Percentiles rank a stretch among this genome's conserved stretches.
These are phyloP conservation scores for Ogataea pilisensis DNA, from an alignment of 805 yeast species.

Conservation along the genomic window DNA sequence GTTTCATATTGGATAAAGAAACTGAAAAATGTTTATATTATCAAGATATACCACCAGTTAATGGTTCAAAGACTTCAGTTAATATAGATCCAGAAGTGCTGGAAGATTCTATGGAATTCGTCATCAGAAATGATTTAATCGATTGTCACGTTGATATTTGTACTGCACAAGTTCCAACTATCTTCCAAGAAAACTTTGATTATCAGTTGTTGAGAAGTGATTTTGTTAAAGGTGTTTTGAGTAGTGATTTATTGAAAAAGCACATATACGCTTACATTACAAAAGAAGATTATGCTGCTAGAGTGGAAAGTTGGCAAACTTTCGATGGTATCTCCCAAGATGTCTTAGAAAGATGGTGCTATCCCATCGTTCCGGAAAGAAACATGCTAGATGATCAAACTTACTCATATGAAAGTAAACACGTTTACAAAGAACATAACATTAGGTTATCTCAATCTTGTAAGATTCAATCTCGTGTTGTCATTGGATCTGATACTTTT, in stretches of 20 bases:
- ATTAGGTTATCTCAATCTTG: slow-evolving; percentile 95
- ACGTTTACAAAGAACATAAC: slow-evolving; percentile 82
- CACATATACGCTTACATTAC: slow-evolving; percentile 86
- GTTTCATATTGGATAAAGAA: slow-evolving; percentile 72
- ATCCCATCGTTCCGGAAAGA: slow-evolving; percentile 86
- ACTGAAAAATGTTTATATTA: slow-evolving; percentile 79
- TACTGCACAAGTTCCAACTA: slow-evolving; percentile 89
- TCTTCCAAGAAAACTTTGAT: slow-evolving; percentile 95
- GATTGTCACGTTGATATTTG: slow-evolving; percentile 97
- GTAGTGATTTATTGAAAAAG: slow-evolving; percentile 86
- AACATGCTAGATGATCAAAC: slow-evolving; percentile 69
- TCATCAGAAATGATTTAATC: slow-evolving; percentile 84
- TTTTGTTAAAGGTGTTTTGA: slow-evolving; percentile 84
- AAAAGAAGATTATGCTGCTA: slow-evolving; percentile 78
- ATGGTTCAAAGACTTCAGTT: slow-evolving; percentile 46
- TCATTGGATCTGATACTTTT: slow-evolving; percentile 71
- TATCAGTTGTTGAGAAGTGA: slow-evolving; percentile 83
- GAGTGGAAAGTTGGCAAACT: slow-evolving; percentile 94
- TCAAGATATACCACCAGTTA: slow-evolving; percentile 62
- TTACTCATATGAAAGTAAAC: slow-evolving; percentile 76
- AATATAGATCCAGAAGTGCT: slow-evolving; percentile 80
- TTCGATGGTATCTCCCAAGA: slow-evolving; percentile 91
- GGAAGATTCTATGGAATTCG: slow-evolving; percentile 70
- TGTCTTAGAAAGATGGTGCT: slow-evolving; percentile 85
- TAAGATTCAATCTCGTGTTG: slow-evolving; percentile 72